These are phyloP conservation scores for Amesomyces nigricolor DNA, from an alignment of 2,329 filamentous ascomycete genomes.

Conservation along the genomic window DNA sequence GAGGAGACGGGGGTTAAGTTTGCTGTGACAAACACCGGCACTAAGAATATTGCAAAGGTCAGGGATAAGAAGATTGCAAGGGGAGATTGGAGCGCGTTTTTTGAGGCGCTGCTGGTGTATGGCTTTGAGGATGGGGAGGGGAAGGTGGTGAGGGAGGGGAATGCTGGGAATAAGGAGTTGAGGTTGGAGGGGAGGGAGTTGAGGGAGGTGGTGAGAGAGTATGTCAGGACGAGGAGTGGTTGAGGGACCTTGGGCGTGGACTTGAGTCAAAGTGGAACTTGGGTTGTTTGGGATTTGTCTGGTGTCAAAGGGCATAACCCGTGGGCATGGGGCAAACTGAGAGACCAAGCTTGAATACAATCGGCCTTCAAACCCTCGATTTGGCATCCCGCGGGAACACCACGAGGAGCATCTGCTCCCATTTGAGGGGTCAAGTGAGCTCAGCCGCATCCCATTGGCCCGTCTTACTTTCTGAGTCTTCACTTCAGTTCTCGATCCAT, in stretches of 20 bases:
- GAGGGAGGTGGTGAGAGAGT: background rate
- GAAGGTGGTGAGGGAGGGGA: constrained; percentile 21
- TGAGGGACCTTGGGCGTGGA: background rate
- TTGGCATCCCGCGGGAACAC: too few relatives aligned
- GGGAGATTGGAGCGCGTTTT: constrained; percentile 33
- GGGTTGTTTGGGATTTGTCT: too few relatives aligned
- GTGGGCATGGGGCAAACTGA: too few relatives aligned
- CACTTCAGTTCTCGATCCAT: background rate
- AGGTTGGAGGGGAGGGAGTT: background rate
- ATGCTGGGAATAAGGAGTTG: constrained; percentile 1
- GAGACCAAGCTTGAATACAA: too few relatives aligned
- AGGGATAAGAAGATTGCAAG: constrained; percentile 36
- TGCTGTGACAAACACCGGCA: constrained; percentile 36
- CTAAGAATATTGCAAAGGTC: constrained; percentile 31
- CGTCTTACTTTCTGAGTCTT: background rate
- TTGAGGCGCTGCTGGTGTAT: constrained; percentile 23
- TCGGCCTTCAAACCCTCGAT: too few relatives aligned
- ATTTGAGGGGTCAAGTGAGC: too few relatives aligned
- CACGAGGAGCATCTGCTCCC: too few relatives aligned
- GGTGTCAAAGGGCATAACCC: too few relatives aligned
- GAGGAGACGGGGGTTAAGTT: constrained; percentile 46
- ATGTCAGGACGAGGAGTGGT: background rate
- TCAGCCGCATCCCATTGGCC: background rate
- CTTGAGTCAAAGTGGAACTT: too few relatives aligned
- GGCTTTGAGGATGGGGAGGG: constrained; percentile 35